Percentiles rank a stretch among this genome's conserved stretches.
phyloP scores from a whole-genome alignment of 768 basidiomycete species.

The Rhodosporidiobolus sp. region DNA sequence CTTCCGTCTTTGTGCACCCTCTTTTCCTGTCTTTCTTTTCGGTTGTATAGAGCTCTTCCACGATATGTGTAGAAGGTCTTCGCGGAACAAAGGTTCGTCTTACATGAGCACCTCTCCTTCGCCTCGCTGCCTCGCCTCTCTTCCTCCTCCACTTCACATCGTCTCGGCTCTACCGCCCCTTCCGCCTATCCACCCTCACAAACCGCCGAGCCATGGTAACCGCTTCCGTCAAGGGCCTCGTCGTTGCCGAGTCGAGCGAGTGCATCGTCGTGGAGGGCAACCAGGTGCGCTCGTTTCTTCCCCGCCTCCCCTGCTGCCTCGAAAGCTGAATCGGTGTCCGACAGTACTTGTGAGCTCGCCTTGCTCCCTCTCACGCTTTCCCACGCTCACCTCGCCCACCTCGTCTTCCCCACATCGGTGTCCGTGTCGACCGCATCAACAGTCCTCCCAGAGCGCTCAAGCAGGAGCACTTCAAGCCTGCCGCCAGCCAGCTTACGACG shows the following conservation, averaged over 20 bases:
- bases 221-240: constrained; percentile 56
- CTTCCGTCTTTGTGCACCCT: no score
- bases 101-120: neutral
- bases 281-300: neutral
- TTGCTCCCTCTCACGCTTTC: no score
- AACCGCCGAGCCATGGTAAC: constrained; percentile 50
- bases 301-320: neutral
- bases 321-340: fast-evolving
- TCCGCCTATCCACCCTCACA: neutral
- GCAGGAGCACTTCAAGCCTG: no score
- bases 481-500: constrained; percentile 53
- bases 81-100: neutral
- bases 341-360: constrained; percentile 14
- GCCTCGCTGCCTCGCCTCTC: neutral
- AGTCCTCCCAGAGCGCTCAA: no score
- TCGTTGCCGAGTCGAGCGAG: constrained; percentile 60
- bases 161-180: no score
- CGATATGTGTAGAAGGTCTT: no score
- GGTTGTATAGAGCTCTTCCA: no score
- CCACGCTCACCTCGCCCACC: neutral
- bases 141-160: neutral
- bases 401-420: neutral
- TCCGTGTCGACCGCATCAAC: no score
- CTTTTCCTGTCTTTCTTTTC: no score
- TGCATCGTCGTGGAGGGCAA: constrained; percentile 55